Base-by-base conservation (phyloP, 257 asterid species). In the Salvia splendens region DNA sequence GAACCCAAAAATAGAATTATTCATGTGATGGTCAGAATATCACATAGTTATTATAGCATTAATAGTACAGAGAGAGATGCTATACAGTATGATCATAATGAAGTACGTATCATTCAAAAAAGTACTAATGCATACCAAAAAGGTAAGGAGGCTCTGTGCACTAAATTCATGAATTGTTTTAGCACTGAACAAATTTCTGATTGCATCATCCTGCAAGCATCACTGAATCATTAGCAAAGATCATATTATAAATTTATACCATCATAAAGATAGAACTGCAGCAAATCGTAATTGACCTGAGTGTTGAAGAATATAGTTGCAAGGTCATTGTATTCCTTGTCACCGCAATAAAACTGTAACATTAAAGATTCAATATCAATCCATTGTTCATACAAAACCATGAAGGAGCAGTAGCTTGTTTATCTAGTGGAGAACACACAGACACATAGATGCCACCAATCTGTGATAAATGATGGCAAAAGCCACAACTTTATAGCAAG, bases 271-370 rank as follows among this genome's bases (percentile, higher is more conserved):
- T 12, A 49, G 62, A 47, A 55, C 8, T 15, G n/a, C 12, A 52
- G 42, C 51, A 45, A 56, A 77, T 58, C 35, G 68, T 64, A 58
- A 67, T 52, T 64, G 68, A 94, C 99, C 95, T 94, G 97, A 12
- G 99, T 94, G 73, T 94, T 94, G 86, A 94, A 94, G 77, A 94
- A 94, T 84, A 94, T 83, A 55, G 97, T 94, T 51, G 99, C 97
- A 46, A 94, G 97, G 80, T 94, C 99, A 16, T 94, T 94, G 85
- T 94, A 94, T 73, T 91, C 96, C 74, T 73, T 94, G 58, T 81
- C 79, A 58, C 83, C 82, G 58, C 99, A 94, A 75, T 81, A 91
- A 73, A 94, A 94, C 99, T 94, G 88, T 64, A 40, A 15, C 64
- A 73, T 59, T 78, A 57, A 33, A 68, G 30, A 50, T 28, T 16